Base-by-base conservation (phyloP, 352 stramenopile genomes). In the Phytophthora idaei region DNA sequence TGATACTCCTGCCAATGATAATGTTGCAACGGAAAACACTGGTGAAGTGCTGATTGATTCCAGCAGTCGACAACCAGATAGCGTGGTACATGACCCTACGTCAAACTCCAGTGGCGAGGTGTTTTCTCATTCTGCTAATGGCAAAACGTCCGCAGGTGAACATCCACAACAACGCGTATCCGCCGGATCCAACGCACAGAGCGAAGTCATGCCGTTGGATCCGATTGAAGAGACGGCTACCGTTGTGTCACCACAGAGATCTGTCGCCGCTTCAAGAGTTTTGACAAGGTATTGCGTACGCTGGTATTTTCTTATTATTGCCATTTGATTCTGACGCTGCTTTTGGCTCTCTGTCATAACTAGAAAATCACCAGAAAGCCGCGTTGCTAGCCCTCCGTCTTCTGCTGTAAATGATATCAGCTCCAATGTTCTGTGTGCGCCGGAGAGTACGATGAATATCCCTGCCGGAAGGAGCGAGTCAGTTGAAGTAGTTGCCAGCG, bases 281-380 rank as follows among this genome's bases (percentile, higher is more conserved):
- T 34, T 47, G 17, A 31, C 45, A 71, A 73, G 69, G 69, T 77
- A 77, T 27, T 47, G n/a, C 11, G 17, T 14, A 58, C 9, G 6
- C 14, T 59, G 1, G 36, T 27, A 36, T 25, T 27, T 10, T 47
- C n/a, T 25, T 47, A 12, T 5, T 47, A 28, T 39, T 39, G 11
- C 25, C 29, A 11, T 45, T 54, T 0, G 27, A 12, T 39, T 41
- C 47, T 54, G 47, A 54, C 47, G 14, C 28, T 21, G 28, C 11
- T 36, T 29, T 31, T 34, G 7, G 28, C 28, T 36, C 27, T 60
- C 12, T 34, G 7, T 21, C 8, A 34, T 60, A 12, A 21, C n/a
- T 54, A 75, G 66, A 8, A 65, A 64, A 64, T 17, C 28, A 31
- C 44, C 37, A 39, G 36, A 74, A 52, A 46, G 42, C 21, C 53